A percentile compares a stretch with the other conserved stretches of the same genome.
Evolutionary conservation across 1,139 yeast genomes (phyloP).

Genomic region (Lodderomyces metapsilosis): DNA sequence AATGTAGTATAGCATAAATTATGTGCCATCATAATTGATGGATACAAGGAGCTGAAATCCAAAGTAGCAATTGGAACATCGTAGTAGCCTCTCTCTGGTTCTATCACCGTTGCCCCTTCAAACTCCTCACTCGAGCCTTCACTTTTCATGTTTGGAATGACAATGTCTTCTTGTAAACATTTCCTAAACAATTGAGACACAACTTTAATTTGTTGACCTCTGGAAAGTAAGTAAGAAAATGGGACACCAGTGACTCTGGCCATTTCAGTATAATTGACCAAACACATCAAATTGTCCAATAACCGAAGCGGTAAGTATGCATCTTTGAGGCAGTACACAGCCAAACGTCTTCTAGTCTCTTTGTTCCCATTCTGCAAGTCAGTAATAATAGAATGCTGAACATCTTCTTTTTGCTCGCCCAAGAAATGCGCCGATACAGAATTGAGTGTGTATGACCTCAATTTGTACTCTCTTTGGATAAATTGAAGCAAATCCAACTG

Average conservation of each 20-base stretch:
- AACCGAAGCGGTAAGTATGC: constrained; percentile 88
- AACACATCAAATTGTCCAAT: constrained; percentile 89
- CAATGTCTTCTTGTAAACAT: constrained; percentile 79
- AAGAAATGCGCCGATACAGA: constrained; percentile 93
- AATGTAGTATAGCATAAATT: constrained; percentile 93
- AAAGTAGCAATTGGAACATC: constrained; percentile 96
- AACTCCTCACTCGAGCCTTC: constrained; percentile 88
- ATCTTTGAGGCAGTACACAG: constrained; percentile 96
- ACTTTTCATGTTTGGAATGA: constrained; percentile 85
- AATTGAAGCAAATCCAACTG: constrained; percentile 92
- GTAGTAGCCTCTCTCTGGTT: constrained; percentile 92
- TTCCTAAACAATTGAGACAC: constrained; percentile 92
- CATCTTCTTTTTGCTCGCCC: constrained; percentile 97
- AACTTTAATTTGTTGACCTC: constrained; percentile 98
- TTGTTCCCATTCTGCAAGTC: constrained; percentile 89
- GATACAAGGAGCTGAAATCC: constrained; percentile 96
- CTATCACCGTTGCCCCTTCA: constrained; percentile 99
- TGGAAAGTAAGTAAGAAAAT: constrained; percentile 76
- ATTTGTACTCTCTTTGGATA: constrained; percentile 89
- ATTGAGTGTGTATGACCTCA: constrained; percentile 91
- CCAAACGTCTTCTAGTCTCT: constrained; percentile 91
- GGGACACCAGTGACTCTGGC: constrained; percentile 99
- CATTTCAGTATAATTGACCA: constrained; percentile 97
- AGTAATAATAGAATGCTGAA: constrained; percentile 93
- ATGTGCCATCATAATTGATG: constrained; percentile 99